Conservation (phyloP, 2,329 filamentous ascomycete genomes). For the Thermomyces lanuginosus region DNA sequence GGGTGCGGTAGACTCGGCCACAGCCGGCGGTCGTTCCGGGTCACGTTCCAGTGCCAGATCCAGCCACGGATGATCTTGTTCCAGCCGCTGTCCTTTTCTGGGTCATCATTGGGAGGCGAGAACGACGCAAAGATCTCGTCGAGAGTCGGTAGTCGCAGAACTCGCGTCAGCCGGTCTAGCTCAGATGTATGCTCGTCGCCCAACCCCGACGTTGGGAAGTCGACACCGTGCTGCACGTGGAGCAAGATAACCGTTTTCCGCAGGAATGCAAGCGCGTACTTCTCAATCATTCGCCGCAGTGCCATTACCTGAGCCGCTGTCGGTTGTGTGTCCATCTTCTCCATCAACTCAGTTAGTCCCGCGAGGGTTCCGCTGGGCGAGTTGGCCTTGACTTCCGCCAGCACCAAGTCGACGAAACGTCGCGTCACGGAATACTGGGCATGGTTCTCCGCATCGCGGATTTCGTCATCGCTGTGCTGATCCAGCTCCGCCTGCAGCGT, state of each 20-base stretch:
- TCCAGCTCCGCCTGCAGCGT: constrained; percentile 20
- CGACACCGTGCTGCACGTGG: constrained; percentile 74
- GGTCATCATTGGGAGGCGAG: constrained; percentile 24
- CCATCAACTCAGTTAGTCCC: constrained; percentile 21
- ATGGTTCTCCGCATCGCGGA: constrained; percentile 13
- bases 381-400: constrained; percentile 21
- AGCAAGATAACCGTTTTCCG: constrained; percentile 72
- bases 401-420: constrained; percentile 24
- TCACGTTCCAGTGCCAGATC: constrained; percentile 40
- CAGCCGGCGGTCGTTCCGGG: constrained; percentile 18
- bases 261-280: constrained; percentile 79
- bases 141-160: constrained; percentile 59
- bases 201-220: constrained; percentile 58
- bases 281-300: constrained; percentile 38
- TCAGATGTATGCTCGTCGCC: constrained; percentile 53
- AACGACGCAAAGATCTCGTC: constrained; percentile 57
- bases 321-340: constrained; percentile 20
- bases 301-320: constrained; percentile 18
- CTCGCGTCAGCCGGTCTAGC: constrained; percentile 61
- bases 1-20: constrained; percentile 54
- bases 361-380: constrained; percentile 20
- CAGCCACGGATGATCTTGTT: constrained; percentile 47
- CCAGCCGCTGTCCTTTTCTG: constrained; percentile 25
- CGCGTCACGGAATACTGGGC: constrained; percentile 15
- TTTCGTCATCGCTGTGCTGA: constrained; percentile 14